Evolutionary conservation across 441 rosid species (phyloP), one percentile per base, ranked within the genome.

Genomic region (Daphne laureola): DNA sequence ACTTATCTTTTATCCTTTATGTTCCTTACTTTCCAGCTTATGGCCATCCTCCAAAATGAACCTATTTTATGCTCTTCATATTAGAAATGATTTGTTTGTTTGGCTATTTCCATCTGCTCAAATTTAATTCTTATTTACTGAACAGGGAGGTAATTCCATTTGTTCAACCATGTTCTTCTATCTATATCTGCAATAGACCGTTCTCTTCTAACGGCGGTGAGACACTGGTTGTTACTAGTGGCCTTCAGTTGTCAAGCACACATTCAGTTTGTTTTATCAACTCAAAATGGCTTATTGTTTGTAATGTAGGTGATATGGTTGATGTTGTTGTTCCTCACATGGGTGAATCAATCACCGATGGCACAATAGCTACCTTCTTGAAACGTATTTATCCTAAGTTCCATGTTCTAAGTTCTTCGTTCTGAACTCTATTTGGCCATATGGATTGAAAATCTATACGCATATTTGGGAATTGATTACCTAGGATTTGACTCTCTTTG

Each of bases 321-420:
- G 79, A 79, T 58, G 79, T 66, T 49, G 71, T 76, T 57, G 82
- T 80, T 36, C 82, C 85, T 42, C 72, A 60, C 60, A 76, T 79
- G 80, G 82, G 78, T 8, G 82, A 80, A 72, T 80, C 85, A 47
- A 74, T 80, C 27, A 41, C 78, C 14, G 85, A 80, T 68, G 85
- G 85, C 49, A 74, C 82, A 46, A 44, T 77, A 46, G 79, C 74
- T 4, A 59, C 23, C 25, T 67, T 80, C 67, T 67, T 74, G 51
- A 80, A 79, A 70, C 64, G 84, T 76, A 76, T 46, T 81, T 61
- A 48, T 14, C 40, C 27, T 43, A 12, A 51, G 18, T 61, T 59
- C 14, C 46, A 13, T 42, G 36, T 14, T 25, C 56, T 17, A 41
- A 1, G 8, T 14, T 17, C 36, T 54, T 27, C n/a, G 13, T 26